Percentiles rank a stretch among this genome's conserved stretches.
These are phyloP conservation scores for Microsporum canis DNA, from an alignment of 2,329 filamentous ascomycete genomes.

Conservation along the genomic window DNA sequence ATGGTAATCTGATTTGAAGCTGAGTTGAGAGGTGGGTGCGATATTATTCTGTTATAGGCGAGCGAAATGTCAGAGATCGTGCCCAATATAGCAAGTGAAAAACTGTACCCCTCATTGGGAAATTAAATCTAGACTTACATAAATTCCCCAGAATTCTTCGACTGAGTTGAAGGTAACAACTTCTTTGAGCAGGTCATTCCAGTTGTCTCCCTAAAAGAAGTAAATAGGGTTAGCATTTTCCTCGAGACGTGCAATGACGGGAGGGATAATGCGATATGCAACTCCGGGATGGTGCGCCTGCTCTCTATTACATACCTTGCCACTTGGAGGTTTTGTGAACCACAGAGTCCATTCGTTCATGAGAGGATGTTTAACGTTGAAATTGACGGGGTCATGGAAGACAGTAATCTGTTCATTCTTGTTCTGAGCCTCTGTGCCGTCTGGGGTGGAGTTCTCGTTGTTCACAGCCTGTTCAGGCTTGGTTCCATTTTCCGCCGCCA, in stretches of 20 bases:
- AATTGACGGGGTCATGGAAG: conserved; percentile 97
- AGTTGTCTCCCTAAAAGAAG: conserved; percentile 70
- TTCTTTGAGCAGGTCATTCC: conserved; percentile 95
- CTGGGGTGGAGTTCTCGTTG: conserved; percentile 47
- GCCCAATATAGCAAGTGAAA: conserved; percentile 5
- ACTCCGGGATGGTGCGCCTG: not conserved
- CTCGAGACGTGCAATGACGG: not conserved
- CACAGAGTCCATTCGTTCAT: conserved; percentile 97
- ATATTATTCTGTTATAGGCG: conserved; percentile 73
- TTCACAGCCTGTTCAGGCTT: conserved; percentile 25
- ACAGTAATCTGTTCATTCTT: conserved; percentile 61
- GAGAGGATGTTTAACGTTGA: conserved; percentile 97
- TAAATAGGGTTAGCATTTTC: conserved; percentile 10
- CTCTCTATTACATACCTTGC: conserved; percentile 56
- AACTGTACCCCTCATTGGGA: not conserved
- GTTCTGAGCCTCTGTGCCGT: conserved; percentile 36
- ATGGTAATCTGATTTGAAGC: conserved; percentile 97
- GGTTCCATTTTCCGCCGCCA: conserved; percentile 30
- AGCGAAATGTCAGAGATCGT: not conserved
- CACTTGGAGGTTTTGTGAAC: conserved; percentile 97
- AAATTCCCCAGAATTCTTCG: conserved; percentile 99
- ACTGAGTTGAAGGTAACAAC: conserved; percentile 98
- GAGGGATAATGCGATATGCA: not conserved
- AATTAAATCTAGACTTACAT: conserved; percentile 51
- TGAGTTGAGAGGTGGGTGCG: conserved; percentile 85